Conservation (phyloP, 495 filamentous ascomycete genomes). For the Penicillium paxilli region DNA sequence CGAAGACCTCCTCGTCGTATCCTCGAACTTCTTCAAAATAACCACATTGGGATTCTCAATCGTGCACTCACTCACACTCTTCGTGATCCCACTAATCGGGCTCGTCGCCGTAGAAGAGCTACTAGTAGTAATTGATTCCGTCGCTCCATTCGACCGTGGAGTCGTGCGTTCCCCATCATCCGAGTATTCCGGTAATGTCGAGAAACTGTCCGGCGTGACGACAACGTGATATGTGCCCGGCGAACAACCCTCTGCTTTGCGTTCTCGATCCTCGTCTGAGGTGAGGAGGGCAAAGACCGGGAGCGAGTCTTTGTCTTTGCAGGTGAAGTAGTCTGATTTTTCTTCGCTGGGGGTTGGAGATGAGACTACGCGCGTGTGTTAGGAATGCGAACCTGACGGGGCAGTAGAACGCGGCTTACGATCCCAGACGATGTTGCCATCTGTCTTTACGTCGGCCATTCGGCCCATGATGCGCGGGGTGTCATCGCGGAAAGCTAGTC, state of each 20-base stretch:
- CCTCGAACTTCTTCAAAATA: conserved; percentile 51
- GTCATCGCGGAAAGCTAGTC: conserved; percentile 56
- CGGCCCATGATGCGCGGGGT: conserved; percentile 55
- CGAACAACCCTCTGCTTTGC: conserved; percentile 50
- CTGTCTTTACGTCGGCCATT: conserved; percentile 52
- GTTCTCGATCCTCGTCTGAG: conserved; percentile 62
- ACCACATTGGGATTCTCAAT: conserved; percentile 44
- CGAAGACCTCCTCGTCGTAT: conserved; percentile 35
- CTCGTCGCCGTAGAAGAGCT: conserved; percentile 24
- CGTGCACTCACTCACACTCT: conserved; percentile 4
- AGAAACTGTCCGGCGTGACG: conserved; percentile 56
- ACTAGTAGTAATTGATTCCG: conserved; percentile 21
- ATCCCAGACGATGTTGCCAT: conserved; percentile 55
- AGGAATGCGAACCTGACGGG: background rate
- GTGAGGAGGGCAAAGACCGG: conserved; percentile 55
- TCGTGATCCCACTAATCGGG: conserved; percentile 8
- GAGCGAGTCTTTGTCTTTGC: conserved; percentile 42
- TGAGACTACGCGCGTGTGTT: conserved; percentile 16
- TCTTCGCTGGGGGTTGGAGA: conserved; percentile 25
- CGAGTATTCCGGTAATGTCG: conserved; percentile 52
- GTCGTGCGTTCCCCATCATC: conserved; percentile 34
- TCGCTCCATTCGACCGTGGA: background rate
- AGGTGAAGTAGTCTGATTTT: conserved; percentile 26
- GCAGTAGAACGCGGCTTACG: conserved; percentile 34
- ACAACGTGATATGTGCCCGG: conserved; percentile 61